A percentile compares a stretch with the other conserved stretches of the same genome.
Conservation (phyloP, 345 rosid species). For the Nasturtium officinale region DNA sequence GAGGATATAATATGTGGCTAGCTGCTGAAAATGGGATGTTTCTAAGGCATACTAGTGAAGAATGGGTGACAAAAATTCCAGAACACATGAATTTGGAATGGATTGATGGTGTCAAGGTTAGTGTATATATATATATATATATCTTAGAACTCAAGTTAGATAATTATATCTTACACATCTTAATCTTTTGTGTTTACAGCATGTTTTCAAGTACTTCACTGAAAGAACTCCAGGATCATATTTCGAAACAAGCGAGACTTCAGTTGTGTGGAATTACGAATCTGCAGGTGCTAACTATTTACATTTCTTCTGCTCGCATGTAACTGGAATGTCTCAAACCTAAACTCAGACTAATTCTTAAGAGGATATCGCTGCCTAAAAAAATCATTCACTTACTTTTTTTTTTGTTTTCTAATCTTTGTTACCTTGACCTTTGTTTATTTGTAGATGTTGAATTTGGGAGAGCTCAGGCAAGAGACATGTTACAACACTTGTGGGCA, state of each 20-base stretch:
- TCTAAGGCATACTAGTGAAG: conserved; percentile 67
- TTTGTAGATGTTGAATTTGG: conserved; percentile 85
- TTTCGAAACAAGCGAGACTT: conserved; percentile 73
- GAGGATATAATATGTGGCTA: conserved; percentile 77
- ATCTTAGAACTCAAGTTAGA: neutral
- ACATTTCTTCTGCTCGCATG: neutral
- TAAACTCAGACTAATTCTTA: neutral
- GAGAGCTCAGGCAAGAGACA: conserved; percentile 91
- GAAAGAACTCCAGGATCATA: conserved; percentile 94
- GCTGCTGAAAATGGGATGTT: conserved; percentile 99
- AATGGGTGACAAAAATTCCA: conserved; percentile 96
- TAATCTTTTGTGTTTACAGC: conserved; percentile 54
- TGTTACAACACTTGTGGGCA: conserved; percentile 98
- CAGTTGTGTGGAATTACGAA: conserved; percentile 93
- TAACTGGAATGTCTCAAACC: neutral
- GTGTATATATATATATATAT: conserved; percentile 30
- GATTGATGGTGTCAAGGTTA: conserved; percentile 96
- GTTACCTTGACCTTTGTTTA: neutral
- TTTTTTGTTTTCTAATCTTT: neutral
- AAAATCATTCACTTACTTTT: neutral
- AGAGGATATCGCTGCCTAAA: neutral
- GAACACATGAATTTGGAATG: conserved; percentile 90
- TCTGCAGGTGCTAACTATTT: conserved; percentile 64
- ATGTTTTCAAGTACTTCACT: conserved; percentile 91
- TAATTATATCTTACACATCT: conserved; percentile 16